A percentile compares a stretch with the other conserved stretches of the same genome.
Evolutionary conservation across 371 early-diverging fungal genomes (phyloP).

Genomic region (Mucor sp.): DNA sequence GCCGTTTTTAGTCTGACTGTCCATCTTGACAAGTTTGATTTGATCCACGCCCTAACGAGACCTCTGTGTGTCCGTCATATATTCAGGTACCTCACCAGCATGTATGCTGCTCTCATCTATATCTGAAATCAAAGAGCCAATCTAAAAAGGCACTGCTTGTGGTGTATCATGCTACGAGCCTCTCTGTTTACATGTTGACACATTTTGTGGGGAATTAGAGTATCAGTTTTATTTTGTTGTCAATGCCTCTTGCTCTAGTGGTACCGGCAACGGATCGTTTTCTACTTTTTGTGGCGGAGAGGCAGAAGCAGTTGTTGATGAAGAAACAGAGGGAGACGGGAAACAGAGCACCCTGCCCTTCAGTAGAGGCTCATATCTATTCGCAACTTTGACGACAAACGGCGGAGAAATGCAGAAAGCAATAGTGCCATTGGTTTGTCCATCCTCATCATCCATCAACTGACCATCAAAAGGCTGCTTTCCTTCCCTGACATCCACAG

Average conservation of each 20-base stretch:
- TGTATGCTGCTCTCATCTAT: background rate
- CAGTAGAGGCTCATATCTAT: slow-evolving; percentile 31
- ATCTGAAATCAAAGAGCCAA: background rate
- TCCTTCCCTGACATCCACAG: slow-evolving; percentile 38
- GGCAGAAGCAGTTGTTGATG: background rate
- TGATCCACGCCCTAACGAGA: too few relatives aligned
- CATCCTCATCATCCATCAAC: slow-evolving; percentile 47
- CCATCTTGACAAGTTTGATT: too few relatives aligned
- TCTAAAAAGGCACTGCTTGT: background rate
- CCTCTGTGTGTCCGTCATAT: too few relatives aligned
- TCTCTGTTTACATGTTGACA: background rate
- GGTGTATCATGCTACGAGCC: background rate
- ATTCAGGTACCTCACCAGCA: background rate
- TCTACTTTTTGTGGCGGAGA: background rate
- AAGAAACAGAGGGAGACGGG: slow-evolving; percentile 1
- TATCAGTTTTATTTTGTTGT: background rate
- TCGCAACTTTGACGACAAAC: slow-evolving; percentile 35
- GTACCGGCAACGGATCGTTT: background rate
- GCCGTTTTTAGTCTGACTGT: too few relatives aligned
- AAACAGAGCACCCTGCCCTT: slow-evolving; percentile 47
- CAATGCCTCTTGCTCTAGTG: background rate
- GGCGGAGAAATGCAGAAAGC: slow-evolving; percentile 52
- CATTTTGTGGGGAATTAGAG: background rate
- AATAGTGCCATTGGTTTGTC: slow-evolving; percentile 33
- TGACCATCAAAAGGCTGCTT: slow-evolving; percentile 33